Evolutionary conservation across 75 land plant species (phyloP).

Genomic region (Cunninghamia lanceolata): DNA sequence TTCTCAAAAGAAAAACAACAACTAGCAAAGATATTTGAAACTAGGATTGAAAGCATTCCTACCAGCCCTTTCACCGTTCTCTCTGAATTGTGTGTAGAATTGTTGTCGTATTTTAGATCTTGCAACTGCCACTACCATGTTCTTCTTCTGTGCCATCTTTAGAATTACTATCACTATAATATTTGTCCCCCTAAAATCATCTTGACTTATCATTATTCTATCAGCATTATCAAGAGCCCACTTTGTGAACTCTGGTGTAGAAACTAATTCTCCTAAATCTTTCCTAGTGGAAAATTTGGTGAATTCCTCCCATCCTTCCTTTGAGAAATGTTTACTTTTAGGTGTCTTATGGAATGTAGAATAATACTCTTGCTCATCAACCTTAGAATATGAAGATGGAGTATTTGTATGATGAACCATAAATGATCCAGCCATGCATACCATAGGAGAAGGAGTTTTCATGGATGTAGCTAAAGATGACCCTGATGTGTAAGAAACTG

Average conservation of each 20-base stretch:
- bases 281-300: conserved; percentile 49
- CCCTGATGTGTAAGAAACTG: background rate
- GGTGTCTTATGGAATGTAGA: conserved; percentile 77
- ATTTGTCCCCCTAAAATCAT: background rate
- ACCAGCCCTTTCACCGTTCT: no score
- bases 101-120: background rate
- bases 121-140: background rate
- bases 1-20: no score
- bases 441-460: background rate
- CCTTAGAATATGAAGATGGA: background rate
- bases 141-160: background rate
- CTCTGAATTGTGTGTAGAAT: no score
- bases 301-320: conserved; percentile 63
- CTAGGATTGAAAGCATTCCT: no score
- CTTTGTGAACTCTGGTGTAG: conserved; percentile 70
- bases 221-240: conserved; percentile 79
- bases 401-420: background rate
- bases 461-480: background rate
- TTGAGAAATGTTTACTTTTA: conserved; percentile 52
- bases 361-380: conserved; percentile 27
- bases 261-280: conserved; percentile 58
- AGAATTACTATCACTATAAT: background rate
- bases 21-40: no score
- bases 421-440: background rate
- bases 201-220: conserved; percentile 59